Evolutionary conservation across 331 rosid species (phyloP), one percentile per base, ranked within the genome.

Genomic region (Erythrophleum ivorense): DNA sequence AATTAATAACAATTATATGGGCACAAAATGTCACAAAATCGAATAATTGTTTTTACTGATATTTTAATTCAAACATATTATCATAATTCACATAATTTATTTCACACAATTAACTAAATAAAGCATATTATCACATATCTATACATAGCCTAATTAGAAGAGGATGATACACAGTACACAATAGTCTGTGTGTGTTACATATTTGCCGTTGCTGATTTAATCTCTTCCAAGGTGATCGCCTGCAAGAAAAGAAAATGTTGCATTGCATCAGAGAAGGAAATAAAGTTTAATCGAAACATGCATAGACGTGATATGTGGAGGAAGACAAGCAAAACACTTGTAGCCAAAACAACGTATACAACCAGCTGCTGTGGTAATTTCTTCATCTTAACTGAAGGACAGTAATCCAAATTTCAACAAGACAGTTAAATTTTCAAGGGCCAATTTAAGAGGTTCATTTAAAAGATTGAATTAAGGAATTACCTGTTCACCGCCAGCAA

Each of bases 401-500:
- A 6, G 29, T 19, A 66, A 43, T 7, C 71, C 9, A 34, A 66
- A 18, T 36, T 9, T 36, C 7, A 66, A 12, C 40, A 0, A 63
- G 5, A 0, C 0, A 6, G 14, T 40, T 5, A 31, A 4, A 5
- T 34, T 73, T 53, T 16, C 13, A 0, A 33, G 31, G 43, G 41
- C 19, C 19, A 13, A 0, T 63, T 34, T 13, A 45, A 14, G 45
- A 34, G 4, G 45, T 34, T 14, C 45, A 63, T 13, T 33, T 14
- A 34, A 69, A 45, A 38, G 74, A 40, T 0, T 33, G 62, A 58
- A 76, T 53, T 2, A 53, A 54, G 15, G 41, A 80, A 71, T 71
- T 78, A 92, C 99, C 98, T 96, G 99, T 41, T 96, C 98, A 13
- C 86, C 49, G 76, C 99, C 98, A 1, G 99, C 95, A 86, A 96